These are phyloP conservation scores for Dactylellina parvicollis DNA, from an alignment of 2,329 filamentous ascomycete genomes.

Conservation along the genomic window DNA sequence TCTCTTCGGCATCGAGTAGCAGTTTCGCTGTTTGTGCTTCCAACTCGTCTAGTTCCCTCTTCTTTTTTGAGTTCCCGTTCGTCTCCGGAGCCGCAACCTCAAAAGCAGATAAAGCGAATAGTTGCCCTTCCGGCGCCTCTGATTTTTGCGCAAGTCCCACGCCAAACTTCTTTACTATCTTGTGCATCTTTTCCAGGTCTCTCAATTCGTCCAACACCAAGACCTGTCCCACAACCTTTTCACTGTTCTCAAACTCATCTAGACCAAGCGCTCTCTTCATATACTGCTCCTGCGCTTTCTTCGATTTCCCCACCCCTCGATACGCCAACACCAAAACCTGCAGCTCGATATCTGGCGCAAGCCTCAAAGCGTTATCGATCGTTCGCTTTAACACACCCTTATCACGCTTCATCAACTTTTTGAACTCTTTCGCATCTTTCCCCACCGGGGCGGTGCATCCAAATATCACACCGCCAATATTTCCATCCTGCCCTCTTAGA, in stretches of 20 bases:
- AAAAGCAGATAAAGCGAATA: not conserved
- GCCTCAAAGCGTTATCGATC: slow-evolving; percentile 30
- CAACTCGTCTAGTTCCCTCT: slow-evolving; percentile 34
- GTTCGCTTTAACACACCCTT: slow-evolving; percentile 40
- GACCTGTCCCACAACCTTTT: slow-evolving; percentile 12
- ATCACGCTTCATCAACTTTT: slow-evolving; percentile 30
- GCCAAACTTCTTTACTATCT: slow-evolving; percentile 27
- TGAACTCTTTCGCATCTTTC: slow-evolving; percentile 26
- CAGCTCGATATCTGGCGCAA: slow-evolving; percentile 31
- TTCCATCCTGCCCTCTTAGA: slow-evolving; percentile 28
- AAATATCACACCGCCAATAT: slow-evolving; percentile 47
- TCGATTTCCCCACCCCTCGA: slow-evolving; percentile 8
- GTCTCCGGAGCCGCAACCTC: not conserved
- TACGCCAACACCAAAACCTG: slow-evolving; percentile 41
- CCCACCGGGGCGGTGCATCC: slow-evolving; percentile 26
- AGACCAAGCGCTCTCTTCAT: slow-evolving; percentile 20
- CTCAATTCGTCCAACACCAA: slow-evolving; percentile 25
- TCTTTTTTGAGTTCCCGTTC: slow-evolving; percentile 17
- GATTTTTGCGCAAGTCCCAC: slow-evolving; percentile 15
- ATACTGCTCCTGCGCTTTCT: slow-evolving; percentile 23
- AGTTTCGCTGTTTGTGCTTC: slow-evolving; percentile 34
- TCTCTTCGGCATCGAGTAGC: slow-evolving; percentile 19
- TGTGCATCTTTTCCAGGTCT: slow-evolving; percentile 29
- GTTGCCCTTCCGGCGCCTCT: not conserved
- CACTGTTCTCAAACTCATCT: slow-evolving; percentile 29